A percentile compares a stretch with the other conserved stretches of the same genome.
Evolutionary conservation across 1,284 basidiomycete genomes (phyloP).

Genomic region (Ganoderma sinense): DNA sequence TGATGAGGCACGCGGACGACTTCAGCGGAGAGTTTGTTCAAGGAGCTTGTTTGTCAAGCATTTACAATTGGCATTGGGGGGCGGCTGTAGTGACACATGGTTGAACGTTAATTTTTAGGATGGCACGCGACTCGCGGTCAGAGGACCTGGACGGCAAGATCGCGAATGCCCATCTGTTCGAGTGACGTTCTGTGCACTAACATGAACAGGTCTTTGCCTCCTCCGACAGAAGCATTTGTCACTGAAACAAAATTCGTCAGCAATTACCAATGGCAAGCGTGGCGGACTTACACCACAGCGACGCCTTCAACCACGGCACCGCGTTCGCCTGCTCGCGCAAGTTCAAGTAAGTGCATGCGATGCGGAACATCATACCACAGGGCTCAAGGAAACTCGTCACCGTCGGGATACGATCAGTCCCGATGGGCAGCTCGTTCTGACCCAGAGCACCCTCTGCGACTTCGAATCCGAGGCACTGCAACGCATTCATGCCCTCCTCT

Average conservation of each 20-base stretch:
- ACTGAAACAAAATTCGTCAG: constrained; percentile 8
- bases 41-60: background rate
- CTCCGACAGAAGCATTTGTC: constrained; percentile 23
- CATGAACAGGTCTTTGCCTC: constrained; percentile 27
- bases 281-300: constrained; percentile 25
- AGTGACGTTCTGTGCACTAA: constrained; percentile 22
- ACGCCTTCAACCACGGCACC: constrained; percentile 23
- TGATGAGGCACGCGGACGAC: constrained; percentile 8
- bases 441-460: constrained; percentile 5
- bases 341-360: constrained; percentile 22
- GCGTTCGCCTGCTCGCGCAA: constrained; percentile 19
- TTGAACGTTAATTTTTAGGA: background rate
- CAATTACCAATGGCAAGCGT: background rate
- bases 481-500: constrained; percentile 19
- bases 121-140: background rate
- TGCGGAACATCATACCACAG: constrained; percentile 24
- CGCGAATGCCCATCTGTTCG: constrained; percentile 14
- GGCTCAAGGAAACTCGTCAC: constrained; percentile 26
- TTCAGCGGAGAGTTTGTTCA: background rate
- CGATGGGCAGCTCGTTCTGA: constrained; percentile 12
- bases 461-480: constrained; percentile 23
- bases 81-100: background rate
- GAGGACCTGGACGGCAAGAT: constrained; percentile 18
- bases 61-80: background rate
- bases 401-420: constrained; percentile 23